Evolutionary conservation across 257 asterid genomes (phyloP).

Genomic region (Solanum lignicaule): DNA sequence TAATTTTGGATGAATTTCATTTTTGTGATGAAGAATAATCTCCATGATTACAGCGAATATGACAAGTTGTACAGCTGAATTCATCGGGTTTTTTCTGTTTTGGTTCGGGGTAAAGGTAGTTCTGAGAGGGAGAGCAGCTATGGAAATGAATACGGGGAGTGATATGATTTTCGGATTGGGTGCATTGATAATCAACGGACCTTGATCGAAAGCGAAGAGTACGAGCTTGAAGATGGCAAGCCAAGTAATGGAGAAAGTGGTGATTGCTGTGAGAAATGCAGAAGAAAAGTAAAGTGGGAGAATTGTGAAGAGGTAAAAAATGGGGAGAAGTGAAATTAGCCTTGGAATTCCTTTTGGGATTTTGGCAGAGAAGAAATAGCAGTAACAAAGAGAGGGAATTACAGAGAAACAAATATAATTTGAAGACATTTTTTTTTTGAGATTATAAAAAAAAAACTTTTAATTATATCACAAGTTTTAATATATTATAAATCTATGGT

Average conservation of each 20-base stretch:
- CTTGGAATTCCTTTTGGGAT: slow-evolving; percentile 20
- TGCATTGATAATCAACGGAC: slow-evolving; percentile 21
- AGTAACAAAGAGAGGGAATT: slow-evolving; percentile 19
- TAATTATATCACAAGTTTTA: too few relatives aligned
- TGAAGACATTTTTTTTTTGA: neutral
- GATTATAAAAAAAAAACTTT: neutral
- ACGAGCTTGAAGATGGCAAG: slow-evolving; percentile 64
- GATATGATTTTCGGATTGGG: neutral
- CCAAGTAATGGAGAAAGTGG: slow-evolving; percentile 58
- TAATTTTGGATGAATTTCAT: slow-evolving; percentile 5
- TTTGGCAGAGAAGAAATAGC: slow-evolving; percentile 31
- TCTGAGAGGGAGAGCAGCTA: slow-evolving; percentile 55
- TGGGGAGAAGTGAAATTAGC: slow-evolving; percentile 10
- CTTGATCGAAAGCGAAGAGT: slow-evolving; percentile 42
- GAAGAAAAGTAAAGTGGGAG: slow-evolving; percentile 30
- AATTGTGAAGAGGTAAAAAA: slow-evolving; percentile 1
- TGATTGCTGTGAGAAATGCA: slow-evolving; percentile 6
- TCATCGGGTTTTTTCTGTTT: neutral
- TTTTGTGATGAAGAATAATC: slow-evolving; percentile 3
- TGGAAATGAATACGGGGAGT: slow-evolving; percentile 34
- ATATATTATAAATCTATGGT: neutral
- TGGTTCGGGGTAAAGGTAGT: neutral
- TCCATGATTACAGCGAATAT: neutral
- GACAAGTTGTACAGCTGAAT: neutral
- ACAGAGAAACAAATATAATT: slow-evolving; percentile 12